phyloP scores from a whole-genome alignment of 2,329 filamentous ascomycete genomes.

The Colletotrichum lindemuthianum region DNA sequence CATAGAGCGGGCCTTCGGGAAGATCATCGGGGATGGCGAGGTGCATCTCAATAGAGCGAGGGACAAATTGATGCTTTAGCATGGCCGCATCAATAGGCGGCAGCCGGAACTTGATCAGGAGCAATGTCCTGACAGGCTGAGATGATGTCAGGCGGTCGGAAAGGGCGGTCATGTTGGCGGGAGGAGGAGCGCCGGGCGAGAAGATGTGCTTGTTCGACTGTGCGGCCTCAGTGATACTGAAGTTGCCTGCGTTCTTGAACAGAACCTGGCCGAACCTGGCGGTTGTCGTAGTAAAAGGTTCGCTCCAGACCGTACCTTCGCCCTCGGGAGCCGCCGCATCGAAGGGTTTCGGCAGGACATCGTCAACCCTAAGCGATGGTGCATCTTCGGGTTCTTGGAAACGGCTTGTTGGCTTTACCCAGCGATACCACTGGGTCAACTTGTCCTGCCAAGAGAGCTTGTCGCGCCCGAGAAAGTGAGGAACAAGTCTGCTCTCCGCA shows the following conservation, averaged over 20 bases:
- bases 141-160: constrained; percentile 38
- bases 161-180: constrained; percentile 52
- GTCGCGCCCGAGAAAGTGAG: constrained; percentile 9
- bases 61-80: background rate
- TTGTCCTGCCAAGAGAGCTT: constrained; percentile 33
- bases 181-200: constrained; percentile 57
- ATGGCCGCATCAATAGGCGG: background rate
- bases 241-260: constrained; percentile 42
- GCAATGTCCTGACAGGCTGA: constrained; percentile 39
- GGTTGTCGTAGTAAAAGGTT: constrained; percentile 40
- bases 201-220: constrained; percentile 49
- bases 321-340: background rate
- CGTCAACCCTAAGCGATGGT: constrained; percentile 8
- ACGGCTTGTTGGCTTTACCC: constrained; percentile 34
- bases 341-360: constrained; percentile 9
- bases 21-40: constrained; percentile 30
- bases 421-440: constrained; percentile 32
- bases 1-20: constrained; percentile 30
- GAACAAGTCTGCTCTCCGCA: constrained; percentile 2
- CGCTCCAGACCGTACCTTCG: constrained; percentile 8
- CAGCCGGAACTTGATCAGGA: constrained; percentile 57
- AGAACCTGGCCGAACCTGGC: constrained; percentile 65
- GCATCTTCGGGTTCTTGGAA: background rate
- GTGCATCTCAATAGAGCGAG: constrained; percentile 35
- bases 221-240: constrained; percentile 2